These are phyloP conservation scores for Penicillium sp. DNA, from an alignment of 2,329 filamentous ascomycete species.

Conservation along the genomic window DNA sequence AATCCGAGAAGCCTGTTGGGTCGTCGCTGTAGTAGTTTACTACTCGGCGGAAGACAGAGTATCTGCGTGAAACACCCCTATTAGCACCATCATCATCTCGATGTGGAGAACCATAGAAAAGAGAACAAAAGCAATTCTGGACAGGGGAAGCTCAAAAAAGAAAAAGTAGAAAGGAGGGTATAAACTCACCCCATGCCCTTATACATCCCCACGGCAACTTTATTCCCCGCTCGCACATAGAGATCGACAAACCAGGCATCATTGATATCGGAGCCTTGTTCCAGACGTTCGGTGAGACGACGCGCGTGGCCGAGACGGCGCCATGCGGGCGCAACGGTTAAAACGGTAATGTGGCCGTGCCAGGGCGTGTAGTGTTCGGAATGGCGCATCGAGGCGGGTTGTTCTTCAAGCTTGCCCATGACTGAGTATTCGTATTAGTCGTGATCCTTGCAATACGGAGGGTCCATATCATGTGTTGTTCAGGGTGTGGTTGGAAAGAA, in stretches of 20 bases:
- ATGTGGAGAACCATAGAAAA: no score
- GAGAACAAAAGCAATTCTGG: no score
- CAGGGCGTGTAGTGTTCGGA: conserved; percentile 91
- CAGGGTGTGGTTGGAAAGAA: no score
- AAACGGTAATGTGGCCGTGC: conserved; percentile 94
- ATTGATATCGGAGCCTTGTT: conserved; percentile 70
- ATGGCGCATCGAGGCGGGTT: conserved; percentile 61
- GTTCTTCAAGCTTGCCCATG: conserved; percentile 93
- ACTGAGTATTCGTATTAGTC: conserved; percentile 57
- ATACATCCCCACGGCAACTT: conserved; percentile 79
- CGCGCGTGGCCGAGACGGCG: conserved; percentile 80
- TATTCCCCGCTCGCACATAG: conserved; percentile 83
- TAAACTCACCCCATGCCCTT: conserved; percentile 71
- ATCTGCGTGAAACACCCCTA: conserved; percentile 32
- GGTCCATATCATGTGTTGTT: no score
- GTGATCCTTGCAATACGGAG: no score
- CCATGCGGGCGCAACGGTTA: conserved; percentile 81
- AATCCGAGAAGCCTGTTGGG: conserved; percentile 49
- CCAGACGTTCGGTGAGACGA: conserved; percentile 69
- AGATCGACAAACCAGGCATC: conserved; percentile 92
- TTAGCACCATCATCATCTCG: no score
- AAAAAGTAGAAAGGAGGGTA: no score
- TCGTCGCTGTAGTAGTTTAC: conserved; percentile 90
- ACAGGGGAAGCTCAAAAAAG: no score
- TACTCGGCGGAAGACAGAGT: conserved; percentile 80